Percentiles rank a stretch among this genome's conserved stretches.
phyloP scores from a whole-genome alignment of 78 protist species.

The Dictyostelium citrinum region DNA sequence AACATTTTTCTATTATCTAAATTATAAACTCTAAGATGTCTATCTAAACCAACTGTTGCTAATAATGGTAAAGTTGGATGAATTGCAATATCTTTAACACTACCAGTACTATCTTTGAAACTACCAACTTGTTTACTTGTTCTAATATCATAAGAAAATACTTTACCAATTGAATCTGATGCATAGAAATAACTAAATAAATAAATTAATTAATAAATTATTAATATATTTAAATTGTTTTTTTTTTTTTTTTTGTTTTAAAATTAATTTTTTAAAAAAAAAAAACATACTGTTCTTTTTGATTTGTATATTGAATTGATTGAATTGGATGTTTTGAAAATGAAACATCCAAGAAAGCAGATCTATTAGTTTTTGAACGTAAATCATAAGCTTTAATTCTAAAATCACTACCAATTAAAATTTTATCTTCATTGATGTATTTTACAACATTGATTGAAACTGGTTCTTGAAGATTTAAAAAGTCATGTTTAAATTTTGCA shows the following conservation, averaged over 20 bases:
- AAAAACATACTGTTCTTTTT: slow-evolving; percentile 25
- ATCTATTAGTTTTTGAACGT: not conserved
- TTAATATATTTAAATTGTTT: too few species aligned
- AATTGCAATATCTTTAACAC: slow-evolving; percentile 17
- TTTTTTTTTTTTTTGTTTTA: too few species aligned
- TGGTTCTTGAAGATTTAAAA: slow-evolving; percentile 14
- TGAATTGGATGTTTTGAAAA: slow-evolving; percentile 31
- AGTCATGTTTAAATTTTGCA: slow-evolving; percentile 12
- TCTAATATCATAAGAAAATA: slow-evolving; percentile 21
- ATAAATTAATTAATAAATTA: not conserved
- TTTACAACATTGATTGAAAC: not conserved
- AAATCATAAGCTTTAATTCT: not conserved
- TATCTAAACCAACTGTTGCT: slow-evolving; percentile 44
- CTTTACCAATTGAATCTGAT: slow-evolving; percentile 33
- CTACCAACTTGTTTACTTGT: slow-evolving; percentile 4
- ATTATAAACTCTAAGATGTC: slow-evolving; percentile 24
- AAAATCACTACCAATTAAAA: slow-evolving; percentile 5
- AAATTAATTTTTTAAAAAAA: not conserved
- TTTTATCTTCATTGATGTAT: not conserved
- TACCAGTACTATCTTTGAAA: slow-evolving; percentile 44
- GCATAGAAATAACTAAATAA: slow-evolving; percentile 15
- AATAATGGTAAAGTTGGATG: slow-evolving; percentile 42
- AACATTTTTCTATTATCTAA: not conserved
- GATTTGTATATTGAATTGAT: not conserved
- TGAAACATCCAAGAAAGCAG: not conserved